Percentiles rank a stretch among this genome's conserved stretches.
phyloP scores from a whole-genome alignment of 345 rosid species.

The Lagerstroemia speciosa region DNA sequence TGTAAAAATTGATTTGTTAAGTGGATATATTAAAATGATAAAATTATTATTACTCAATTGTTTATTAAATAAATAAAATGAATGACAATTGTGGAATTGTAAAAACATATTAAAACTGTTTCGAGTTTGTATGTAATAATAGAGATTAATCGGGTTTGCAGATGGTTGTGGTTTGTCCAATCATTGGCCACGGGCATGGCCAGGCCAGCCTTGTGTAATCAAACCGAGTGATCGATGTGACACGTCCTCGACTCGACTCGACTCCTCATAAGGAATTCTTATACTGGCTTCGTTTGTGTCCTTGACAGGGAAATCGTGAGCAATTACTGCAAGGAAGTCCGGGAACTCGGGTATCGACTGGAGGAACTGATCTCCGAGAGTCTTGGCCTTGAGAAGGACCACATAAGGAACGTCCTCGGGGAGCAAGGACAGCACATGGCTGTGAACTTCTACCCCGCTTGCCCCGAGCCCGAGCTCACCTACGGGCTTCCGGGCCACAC shows the following conservation, averaged over 20 bases:
- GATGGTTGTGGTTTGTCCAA: too few relatives aligned
- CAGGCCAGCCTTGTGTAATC: too few relatives aligned
- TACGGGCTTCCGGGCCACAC: conserved; percentile 87
- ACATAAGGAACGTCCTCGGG: conserved; percentile 40
- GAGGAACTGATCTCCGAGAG: conserved; percentile 88
- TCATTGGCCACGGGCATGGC: too few relatives aligned
- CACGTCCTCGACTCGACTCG: too few relatives aligned
- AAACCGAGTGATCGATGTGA: background rate
- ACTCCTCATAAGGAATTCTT: background rate
- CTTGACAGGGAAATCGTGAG: conserved; percentile 48
- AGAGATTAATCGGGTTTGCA: too few relatives aligned
- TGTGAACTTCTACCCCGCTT: conserved; percentile 78
- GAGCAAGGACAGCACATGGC: conserved; percentile 99
- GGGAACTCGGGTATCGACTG: conserved; percentile 49
- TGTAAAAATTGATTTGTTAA: too few relatives aligned
- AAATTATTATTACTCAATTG: too few relatives aligned
- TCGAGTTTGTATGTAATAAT: too few relatives aligned
- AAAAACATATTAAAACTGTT: too few relatives aligned
- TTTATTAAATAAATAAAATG: too few relatives aligned
- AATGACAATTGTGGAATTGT: too few relatives aligned
- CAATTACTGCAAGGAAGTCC: conserved; percentile 44
- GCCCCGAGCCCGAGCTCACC: conserved; percentile 87
- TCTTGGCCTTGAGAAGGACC: conserved; percentile 56
- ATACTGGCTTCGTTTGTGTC: background rate
- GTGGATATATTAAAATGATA: too few relatives aligned